Conservation (phyloP, 78 protist species). For the Creolimax fragrantissima region DNA sequence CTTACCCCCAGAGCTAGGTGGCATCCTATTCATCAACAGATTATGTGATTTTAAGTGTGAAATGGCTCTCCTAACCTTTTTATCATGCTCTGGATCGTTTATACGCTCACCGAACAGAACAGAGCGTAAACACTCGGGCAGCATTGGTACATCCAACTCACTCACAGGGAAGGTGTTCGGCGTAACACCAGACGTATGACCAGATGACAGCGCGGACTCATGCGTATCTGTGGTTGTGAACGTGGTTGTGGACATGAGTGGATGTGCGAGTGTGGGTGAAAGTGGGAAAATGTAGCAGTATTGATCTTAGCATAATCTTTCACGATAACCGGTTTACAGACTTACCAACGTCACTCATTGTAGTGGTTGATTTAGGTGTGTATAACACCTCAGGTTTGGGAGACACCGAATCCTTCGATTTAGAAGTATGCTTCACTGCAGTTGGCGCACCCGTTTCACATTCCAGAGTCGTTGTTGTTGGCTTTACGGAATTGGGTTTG, state of each 20-base stretch:
- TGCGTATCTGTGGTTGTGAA: not conserved
- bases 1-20: not conserved
- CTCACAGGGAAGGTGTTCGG: not conserved
- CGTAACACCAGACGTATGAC: not conserved
- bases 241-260: not conserved
- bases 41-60: not conserved
- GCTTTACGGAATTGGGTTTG: too few relatives aligned
- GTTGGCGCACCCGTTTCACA: too few relatives aligned
- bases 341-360: too few relatives aligned
- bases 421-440: too few relatives aligned
- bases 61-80: not conserved
- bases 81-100: not conserved
- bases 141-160: not conserved
- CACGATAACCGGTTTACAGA: too few relatives aligned
- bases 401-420: too few relatives aligned
- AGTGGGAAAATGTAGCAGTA: not conserved
- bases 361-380: too few relatives aligned
- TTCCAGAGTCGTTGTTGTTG: too few relatives aligned
- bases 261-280: not conserved
- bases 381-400: too few relatives aligned
- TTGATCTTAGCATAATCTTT: not conserved
- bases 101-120: not conserved
- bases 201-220: not conserved
- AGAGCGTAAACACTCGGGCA: not conserved
- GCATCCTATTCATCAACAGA: not conserved